Conservation (phyloP, 495 filamentous ascomycete species). For the Beverwykella pulmonaria region DNA sequence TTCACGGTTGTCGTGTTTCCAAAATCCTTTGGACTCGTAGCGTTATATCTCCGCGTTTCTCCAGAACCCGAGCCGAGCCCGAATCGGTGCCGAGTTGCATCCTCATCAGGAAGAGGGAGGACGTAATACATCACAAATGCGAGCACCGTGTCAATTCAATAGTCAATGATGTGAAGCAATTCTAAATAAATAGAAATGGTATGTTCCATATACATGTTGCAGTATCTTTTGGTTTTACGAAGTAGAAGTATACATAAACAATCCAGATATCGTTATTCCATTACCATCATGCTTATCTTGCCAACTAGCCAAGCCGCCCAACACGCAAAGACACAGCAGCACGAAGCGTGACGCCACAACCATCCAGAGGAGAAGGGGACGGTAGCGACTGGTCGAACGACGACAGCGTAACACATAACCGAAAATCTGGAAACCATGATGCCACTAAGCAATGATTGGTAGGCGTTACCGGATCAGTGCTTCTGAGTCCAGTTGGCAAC, state of each 20-base stretch:
- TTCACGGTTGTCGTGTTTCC: neutral
- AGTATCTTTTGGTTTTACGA: neutral
- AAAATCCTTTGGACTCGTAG: neutral
- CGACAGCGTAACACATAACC: neutral
- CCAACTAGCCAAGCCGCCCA: conserved; percentile 8
- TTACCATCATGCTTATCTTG: neutral
- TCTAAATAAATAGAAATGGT: conserved; percentile 9
- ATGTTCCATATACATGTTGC: conserved; percentile 7
- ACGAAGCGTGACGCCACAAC: neutral
- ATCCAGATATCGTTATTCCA: conserved; percentile 11
- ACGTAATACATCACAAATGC: too few species aligned
- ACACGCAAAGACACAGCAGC: neutral
- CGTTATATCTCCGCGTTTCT: neutral
- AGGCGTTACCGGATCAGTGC: conserved; percentile 17
- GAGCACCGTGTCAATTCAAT: too few species aligned
- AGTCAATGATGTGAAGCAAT: neutral
- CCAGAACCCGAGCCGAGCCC: neutral
- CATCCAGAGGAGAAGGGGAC: conserved; percentile 5
- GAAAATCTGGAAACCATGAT: neutral
- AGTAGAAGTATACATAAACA: conserved; percentile 17
- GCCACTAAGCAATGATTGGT: conserved; percentile 8
- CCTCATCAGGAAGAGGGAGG: neutral
- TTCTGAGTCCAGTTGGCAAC: conserved; percentile 22
- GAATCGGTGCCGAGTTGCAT: neutral
- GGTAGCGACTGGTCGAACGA: neutral